A percentile compares a stretch with the other conserved stretches of the same genome.
Evolutionary conservation across 1,139 yeast genomes (phyloP).

Genomic region (Groenewaldozyma auringiensis): DNA sequence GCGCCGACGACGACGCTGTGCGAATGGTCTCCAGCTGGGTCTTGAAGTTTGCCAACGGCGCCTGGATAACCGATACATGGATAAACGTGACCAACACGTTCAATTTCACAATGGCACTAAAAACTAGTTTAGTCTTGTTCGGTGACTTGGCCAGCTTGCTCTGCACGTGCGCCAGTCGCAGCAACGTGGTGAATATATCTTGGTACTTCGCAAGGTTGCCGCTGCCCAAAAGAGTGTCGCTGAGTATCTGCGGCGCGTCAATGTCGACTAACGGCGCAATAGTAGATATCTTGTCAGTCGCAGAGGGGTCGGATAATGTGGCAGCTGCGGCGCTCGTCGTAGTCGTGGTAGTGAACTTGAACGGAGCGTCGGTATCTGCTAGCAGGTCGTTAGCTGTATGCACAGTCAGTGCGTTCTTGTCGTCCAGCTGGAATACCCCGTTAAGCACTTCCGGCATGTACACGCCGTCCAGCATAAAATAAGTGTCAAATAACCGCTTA

Average conservation of each 20-base stretch:
- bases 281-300: not conserved
- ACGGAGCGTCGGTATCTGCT: constrained; percentile 5
- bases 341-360: not conserved
- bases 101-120: not conserved
- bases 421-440: constrained; percentile 1
- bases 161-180: not conserved
- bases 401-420: not conserved
- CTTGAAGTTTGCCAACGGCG: not conserved
- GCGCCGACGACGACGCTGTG: not conserved
- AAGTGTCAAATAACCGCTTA: constrained; percentile 7
- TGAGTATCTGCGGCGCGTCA: not conserved
- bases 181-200: not conserved
- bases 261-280: not conserved
- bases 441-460: constrained; percentile 10
- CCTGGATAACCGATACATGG: not conserved
- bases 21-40: not conserved
- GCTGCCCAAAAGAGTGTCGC: not conserved
- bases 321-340: not conserved
- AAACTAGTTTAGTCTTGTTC: not conserved
- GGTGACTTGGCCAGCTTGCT: not conserved
- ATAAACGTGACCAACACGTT: not conserved
- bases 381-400: constrained; percentile 10
- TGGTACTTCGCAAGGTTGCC: not conserved
- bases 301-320: not conserved
- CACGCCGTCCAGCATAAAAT: constrained; percentile 14